Percentiles rank a stretch among this genome's conserved stretches.
phyloP scores from a whole-genome alignment of 2,329 filamentous ascomycete species.

The Aureobasidium sp. region DNA sequence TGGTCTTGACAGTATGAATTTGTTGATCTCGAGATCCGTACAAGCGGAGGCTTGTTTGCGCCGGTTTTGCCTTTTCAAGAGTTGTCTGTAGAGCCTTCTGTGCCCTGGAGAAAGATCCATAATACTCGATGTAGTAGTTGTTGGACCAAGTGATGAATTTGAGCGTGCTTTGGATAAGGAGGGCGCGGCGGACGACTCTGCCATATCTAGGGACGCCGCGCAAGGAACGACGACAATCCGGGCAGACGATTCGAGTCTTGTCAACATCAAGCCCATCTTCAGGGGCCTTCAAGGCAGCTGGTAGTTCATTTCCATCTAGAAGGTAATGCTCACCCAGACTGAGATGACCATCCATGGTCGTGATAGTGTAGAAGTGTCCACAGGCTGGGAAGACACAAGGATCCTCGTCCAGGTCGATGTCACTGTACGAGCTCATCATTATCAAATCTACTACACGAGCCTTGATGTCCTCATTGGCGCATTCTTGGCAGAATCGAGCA shows the following conservation, averaged over 20 bases:
- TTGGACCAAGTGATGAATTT: slow-evolving; percentile 55
- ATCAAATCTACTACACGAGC: slow-evolving; percentile 50
- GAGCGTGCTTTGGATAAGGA: slow-evolving; percentile 57
- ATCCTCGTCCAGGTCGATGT: slow-evolving; percentile 51
- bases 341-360: slow-evolving; percentile 56
- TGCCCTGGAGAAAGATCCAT: neutral
- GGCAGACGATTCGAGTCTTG: slow-evolving; percentile 46
- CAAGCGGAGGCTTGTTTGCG: neutral
- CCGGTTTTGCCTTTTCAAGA: neutral
- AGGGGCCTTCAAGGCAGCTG: slow-evolving; percentile 26
- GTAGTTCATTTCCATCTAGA: slow-evolving; percentile 28
- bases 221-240: slow-evolving; percentile 53
- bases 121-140: slow-evolving; percentile 17
- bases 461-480: slow-evolving; percentile 40
- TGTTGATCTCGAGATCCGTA: neutral
- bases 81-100: neutral
- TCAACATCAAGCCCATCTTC: slow-evolving; percentile 45
- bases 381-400: slow-evolving; percentile 58
- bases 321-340: slow-evolving; percentile 46
- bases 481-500: slow-evolving; percentile 49
- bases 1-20: neutral
- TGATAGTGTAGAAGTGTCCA: slow-evolving; percentile 55
- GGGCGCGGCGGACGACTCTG: slow-evolving; percentile 51
- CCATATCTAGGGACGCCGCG: slow-evolving; percentile 54
- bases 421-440: slow-evolving; percentile 45